Conservation (phyloP, 257 asterid species). For the Solanum commersonii region DNA sequence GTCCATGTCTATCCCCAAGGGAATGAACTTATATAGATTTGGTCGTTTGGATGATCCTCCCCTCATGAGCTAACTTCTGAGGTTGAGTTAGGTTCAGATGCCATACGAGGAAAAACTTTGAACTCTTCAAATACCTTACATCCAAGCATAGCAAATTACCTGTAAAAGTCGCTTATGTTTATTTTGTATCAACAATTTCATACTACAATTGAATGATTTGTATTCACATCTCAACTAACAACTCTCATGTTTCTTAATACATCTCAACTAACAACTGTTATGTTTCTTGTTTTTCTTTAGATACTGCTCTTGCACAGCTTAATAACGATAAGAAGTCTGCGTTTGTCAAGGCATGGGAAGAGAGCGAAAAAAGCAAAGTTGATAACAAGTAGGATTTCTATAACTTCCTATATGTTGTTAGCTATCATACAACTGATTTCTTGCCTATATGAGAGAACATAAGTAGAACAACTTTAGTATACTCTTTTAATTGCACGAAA, state of each 20-base stretch:
- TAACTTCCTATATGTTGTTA: background rate
- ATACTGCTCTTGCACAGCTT: conserved; percentile 69
- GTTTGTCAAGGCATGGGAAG: conserved; percentile 83
- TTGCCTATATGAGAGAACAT: background rate
- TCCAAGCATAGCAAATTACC: no score
- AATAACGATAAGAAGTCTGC: conserved; percentile 52
- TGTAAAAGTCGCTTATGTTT: background rate
- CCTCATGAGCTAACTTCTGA: background rate
- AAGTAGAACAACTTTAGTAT: background rate
- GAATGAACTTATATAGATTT: background rate
- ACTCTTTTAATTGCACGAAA: background rate
- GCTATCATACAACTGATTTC: background rate
- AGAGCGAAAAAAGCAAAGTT: conserved; percentile 58
- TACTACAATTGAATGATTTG: background rate
- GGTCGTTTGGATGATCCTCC: background rate
- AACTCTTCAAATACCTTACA: no score
- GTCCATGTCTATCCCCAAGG: background rate
- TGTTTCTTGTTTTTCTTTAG: conserved; percentile 20
- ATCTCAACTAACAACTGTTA: background rate
- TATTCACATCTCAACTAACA: background rate
- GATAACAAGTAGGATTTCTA: conserved; percentile 60
- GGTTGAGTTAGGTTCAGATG: background rate
- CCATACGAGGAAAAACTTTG: background rate
- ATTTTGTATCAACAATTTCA: background rate
- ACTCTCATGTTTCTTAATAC: no score